A percentile compares a stretch with the other conserved stretches of the same genome.
Evolutionary conservation across 2,329 filamentous ascomycete genomes (phyloP).

Genomic region (Rhexocercosporidium sp.): DNA sequence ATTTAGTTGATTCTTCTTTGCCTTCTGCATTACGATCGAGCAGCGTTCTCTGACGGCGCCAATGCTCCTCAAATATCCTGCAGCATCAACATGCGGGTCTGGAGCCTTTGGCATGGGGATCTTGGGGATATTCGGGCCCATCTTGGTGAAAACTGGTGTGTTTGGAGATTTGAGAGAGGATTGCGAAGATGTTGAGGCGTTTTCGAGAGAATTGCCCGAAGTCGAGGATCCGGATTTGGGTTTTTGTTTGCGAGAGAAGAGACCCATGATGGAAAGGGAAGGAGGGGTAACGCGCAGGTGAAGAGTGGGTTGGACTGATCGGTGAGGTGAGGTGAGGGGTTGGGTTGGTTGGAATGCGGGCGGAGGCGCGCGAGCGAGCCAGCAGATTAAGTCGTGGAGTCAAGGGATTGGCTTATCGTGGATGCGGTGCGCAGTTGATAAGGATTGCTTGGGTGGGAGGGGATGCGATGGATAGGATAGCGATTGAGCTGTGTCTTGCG

Average conservation of each 20-base stretch:
- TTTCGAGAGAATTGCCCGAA: constrained; percentile 33
- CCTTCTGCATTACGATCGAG: constrained; percentile 65
- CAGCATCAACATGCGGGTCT: constrained; percentile 86
- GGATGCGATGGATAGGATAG: too few relatives aligned
- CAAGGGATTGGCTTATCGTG: constrained; percentile 8
- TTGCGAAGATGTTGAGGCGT: constrained; percentile 36
- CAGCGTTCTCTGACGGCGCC: constrained; percentile 81
- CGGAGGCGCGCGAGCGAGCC: not conserved
- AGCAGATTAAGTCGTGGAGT: not conserved
- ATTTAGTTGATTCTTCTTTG: constrained; percentile 69
- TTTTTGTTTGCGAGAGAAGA: constrained; percentile 42
- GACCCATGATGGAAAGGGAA: constrained; percentile 33
- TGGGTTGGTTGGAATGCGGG: not conserved
- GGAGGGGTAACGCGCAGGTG: constrained; percentile 5
- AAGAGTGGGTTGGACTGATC: not conserved
- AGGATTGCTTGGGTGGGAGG: not conserved
- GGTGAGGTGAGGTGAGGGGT: not conserved
- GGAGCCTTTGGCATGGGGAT: constrained; percentile 83
- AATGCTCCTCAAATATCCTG: constrained; percentile 88
- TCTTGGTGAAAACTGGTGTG: constrained; percentile 38
- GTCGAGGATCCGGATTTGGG: constrained; percentile 26
- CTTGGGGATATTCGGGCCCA: constrained; percentile 64
- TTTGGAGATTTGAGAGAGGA: constrained; percentile 39
- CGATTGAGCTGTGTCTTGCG: not conserved
- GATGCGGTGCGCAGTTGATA: constrained; percentile 1